Percentiles rank a stretch among this genome's conserved stretches.
Evolutionary conservation across 768 basidiomycete species (phyloP).

Genomic region (Basidioascus undulatus): DNA sequence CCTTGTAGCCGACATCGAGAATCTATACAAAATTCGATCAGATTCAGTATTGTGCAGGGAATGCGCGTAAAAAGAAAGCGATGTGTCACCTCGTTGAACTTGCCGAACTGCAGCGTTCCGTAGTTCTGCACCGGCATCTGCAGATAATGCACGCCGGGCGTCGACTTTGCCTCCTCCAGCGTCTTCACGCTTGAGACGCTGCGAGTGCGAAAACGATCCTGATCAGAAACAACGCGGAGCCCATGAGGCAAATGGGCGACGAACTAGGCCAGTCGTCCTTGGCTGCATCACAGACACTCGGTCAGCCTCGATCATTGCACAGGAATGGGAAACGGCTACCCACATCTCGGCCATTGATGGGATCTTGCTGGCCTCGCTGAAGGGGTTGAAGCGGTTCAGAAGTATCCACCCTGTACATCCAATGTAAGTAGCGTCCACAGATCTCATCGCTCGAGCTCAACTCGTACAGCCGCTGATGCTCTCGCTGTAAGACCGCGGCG

Average conservation of each 20-base stretch:
- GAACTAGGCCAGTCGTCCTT: no score
- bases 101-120: slow-evolving; percentile 69
- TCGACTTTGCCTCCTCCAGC: slow-evolving; percentile 78
- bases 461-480: slow-evolving; percentile 86
- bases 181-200: slow-evolving; percentile 92
- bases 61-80: background rate
- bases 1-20: slow-evolving; percentile 50
- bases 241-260: no score
- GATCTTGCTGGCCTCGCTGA: slow-evolving; percentile 42
- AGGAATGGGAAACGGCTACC: no score
- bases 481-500: slow-evolving; percentile 82
- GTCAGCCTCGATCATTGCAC: no score
- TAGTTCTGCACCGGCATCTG: slow-evolving; percentile 92
- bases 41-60: background rate
- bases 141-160: slow-evolving; percentile 72
- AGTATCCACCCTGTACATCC: no score
- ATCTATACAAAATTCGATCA: slow-evolving; percentile 40
- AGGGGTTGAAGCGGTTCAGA: slow-evolving; percentile 79
- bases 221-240: no score
- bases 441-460: no score
- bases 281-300: no score
- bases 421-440: no score
- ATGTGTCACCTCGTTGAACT: no score
- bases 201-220: no score
- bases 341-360: slow-evolving; percentile 81